phyloP scores from a whole-genome alignment of 2,329 filamentous ascomycete species.

The Sporothrix pseudoabietina region DNA sequence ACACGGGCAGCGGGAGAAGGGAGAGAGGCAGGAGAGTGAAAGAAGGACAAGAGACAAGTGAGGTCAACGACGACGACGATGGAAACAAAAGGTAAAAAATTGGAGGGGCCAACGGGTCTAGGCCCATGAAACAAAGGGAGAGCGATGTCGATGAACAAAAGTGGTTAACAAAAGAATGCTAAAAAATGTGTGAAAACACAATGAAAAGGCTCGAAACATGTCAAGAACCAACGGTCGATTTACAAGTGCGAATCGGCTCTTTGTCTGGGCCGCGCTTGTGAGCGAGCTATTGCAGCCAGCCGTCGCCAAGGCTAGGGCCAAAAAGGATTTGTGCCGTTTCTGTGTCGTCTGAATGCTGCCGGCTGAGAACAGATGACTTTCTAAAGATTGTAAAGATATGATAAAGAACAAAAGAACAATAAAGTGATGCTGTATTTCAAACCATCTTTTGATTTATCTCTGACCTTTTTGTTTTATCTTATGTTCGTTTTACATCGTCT shows the following conservation, averaged over 20 bases:
- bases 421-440: neutral
- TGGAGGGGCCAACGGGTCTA: neutral
- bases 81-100: constrained; percentile 19
- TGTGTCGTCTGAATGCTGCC: neutral
- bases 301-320: neutral
- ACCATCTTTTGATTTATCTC: neutral
- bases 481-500: neutral
- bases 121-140: constrained; percentile 13
- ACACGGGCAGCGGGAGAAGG: constrained; percentile 20
- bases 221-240: neutral
- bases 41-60: neutral
- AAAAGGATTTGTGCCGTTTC: constrained; percentile 7
- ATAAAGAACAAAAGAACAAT: neutral
- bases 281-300: neutral
- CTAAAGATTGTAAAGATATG: neutral
- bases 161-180: neutral
- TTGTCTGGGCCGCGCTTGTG: neutral
- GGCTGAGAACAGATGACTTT: neutral
- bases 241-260: neutral
- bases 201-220: neutral
- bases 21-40: neutral
- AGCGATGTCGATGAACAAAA: neutral
- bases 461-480: neutral
- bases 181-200: neutral
- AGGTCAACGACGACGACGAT: neutral